phyloP scores from a whole-genome alignment of 306 rosid species.

The Cicer bijugum region DNA sequence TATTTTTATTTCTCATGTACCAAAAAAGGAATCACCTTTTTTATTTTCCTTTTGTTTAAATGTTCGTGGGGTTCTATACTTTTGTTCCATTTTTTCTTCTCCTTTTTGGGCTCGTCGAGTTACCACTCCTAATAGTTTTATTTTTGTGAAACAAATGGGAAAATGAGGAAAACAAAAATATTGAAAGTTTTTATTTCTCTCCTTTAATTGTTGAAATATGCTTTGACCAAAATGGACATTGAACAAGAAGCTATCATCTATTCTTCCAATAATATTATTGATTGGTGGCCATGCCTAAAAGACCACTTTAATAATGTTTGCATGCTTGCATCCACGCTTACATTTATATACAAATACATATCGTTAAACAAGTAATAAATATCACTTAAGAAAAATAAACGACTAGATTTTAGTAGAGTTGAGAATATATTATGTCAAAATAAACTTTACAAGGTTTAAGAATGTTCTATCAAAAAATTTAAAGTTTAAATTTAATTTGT shows the following conservation, averaged over 20 bases:
- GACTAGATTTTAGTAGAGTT: no score
- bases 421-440: no score
- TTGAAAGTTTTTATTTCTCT: neutral
- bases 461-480: no score
- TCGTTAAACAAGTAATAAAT: no score
- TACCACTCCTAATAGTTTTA: neutral
- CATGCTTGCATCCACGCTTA: no score
- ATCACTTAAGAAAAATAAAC: no score
- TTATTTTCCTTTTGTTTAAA: constrained; percentile 22
- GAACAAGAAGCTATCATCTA: neutral
- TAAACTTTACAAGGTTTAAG: no score
- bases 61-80: constrained; percentile 12
- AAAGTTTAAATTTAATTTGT: no score
- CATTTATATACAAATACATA: no score
- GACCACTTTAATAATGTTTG: no score
- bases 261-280: constrained; percentile 22
- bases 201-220: neutral
- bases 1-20: constrained; percentile 28
- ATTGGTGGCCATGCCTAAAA: no score
- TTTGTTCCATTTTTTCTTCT: constrained; percentile 37
- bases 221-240: neutral
- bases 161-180: neutral
- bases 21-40: constrained; percentile 44
- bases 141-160: neutral
- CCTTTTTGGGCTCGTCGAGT: constrained; percentile 11